A percentile compares a stretch with the other conserved stretches of the same genome.
phyloP scores from a whole-genome alignment of 2,329 filamentous ascomycete genomes.

The Penicillium sp. region DNA sequence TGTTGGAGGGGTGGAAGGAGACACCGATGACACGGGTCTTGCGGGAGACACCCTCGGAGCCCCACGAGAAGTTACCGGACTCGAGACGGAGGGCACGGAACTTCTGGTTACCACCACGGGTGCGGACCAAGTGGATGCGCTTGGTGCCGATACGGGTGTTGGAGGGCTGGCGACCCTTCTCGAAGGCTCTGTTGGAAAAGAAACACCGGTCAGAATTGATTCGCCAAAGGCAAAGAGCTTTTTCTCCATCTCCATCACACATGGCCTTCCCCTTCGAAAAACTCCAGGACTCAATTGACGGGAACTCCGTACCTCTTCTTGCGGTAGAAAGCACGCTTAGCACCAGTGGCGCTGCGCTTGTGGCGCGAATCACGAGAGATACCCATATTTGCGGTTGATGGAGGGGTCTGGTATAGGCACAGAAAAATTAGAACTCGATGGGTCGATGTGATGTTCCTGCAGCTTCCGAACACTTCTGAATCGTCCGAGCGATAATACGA shows the following conservation, averaged over 20 bases:
- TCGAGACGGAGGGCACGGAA: slow-evolving; percentile 99
- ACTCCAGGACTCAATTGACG: slow-evolving; percentile 47
- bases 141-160: slow-evolving; percentile 98
- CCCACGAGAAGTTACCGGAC: slow-evolving; percentile 99
- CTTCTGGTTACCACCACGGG: slow-evolving; percentile 98
- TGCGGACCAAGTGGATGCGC: slow-evolving; percentile 94
- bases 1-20: slow-evolving; percentile 99
- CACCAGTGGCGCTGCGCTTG: slow-evolving; percentile 99
- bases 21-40: slow-evolving; percentile 99
- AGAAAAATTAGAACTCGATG: slow-evolving; percentile 15
- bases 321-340: slow-evolving; percentile 91
- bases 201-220: slow-evolving; percentile 55
- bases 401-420: slow-evolving; percentile 35
- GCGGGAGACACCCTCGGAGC: slow-evolving; percentile 94
- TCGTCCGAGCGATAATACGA: slow-evolving; percentile 13
- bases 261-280: slow-evolving; percentile 2
- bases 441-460: slow-evolving; percentile 12
- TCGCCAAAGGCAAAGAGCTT: background rate
- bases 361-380: slow-evolving; percentile 99
- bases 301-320: slow-evolving; percentile 55
- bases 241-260: background rate
- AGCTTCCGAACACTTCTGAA: slow-evolving; percentile 19
- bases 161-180: slow-evolving; percentile 98
- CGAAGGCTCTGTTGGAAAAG: slow-evolving; percentile 87
- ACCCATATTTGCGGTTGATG: slow-evolving; percentile 87